Base-by-base conservation (phyloP, 768 basidiomycete species). In the Chalciporus chontae region DNA sequence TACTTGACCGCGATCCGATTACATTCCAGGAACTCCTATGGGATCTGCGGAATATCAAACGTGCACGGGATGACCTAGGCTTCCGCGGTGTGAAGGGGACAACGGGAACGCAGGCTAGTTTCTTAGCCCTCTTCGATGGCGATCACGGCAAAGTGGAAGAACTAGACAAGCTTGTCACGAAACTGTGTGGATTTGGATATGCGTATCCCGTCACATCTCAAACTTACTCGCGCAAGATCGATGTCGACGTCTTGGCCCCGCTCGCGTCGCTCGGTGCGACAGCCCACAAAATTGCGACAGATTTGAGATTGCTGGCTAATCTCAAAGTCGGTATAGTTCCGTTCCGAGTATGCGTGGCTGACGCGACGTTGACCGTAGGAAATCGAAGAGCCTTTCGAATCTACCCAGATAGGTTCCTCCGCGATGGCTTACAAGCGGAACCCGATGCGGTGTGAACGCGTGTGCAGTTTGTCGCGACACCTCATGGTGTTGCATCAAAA, bases 361-460 rank as follows among this genome's bases (percentile, higher is more conserved):
- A 64, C 32, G 36, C 6, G 42, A 40, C 7, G 4, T 7, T 10
- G 8, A 43, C 49, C 21, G 24, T 44, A 90, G 85, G 96, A 98
- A 83, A 78, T 99, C 40, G 96, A 99, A 71, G 96, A 99, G 66
- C 96, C 96, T 0, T 98, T 98, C 69, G 95, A 99, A 70, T 90
- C 93, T 45, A 95, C 95, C 17, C 96, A 99, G 73, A 99, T 98
- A 57, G 96, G 96, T 7, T 90, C 88, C 9, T 92, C 88, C 0
- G 94, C 94, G 1, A 98, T 98, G 95, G 95, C 95, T 8, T 98
- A 98, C 81, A 97, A 98, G 73, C 83, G 95, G 48, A 98, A 99
- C 71, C 96, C 96, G 7, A 99, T 99, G 96, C 90, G 96, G 50
- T 94, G 84, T 49, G 96, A 99, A 71, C 87, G 96, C 36, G 88